Percentiles rank a stretch among this genome's conserved stretches.
phyloP scores from a whole-genome alignment of 2,329 filamentous ascomycete genomes.

The Cercospora zeina region DNA sequence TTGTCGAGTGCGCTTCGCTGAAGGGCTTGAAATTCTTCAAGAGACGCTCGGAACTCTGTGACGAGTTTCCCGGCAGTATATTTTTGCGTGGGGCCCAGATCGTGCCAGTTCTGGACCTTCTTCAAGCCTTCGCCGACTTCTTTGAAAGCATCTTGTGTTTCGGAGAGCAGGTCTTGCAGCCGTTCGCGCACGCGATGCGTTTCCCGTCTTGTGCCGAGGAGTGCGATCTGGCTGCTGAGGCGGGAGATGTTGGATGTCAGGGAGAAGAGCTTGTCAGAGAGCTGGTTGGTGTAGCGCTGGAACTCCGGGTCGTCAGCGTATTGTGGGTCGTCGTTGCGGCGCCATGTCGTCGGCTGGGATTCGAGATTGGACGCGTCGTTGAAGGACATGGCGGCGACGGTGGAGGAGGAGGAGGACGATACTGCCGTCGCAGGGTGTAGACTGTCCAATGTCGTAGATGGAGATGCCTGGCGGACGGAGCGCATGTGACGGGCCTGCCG shows the following conservation, averaged over 20 bases:
- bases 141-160: conserved; percentile 83
- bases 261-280: conserved; percentile 86
- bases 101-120: conserved; percentile 73
- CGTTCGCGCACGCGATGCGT: conserved; percentile 87
- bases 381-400: conserved; percentile 70
- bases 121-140: conserved; percentile 92
- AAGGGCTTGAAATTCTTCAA: conserved; percentile 89
- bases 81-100: conserved; percentile 80
- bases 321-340: conserved; percentile 67
- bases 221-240: conserved; percentile 77
- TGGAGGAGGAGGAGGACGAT: neutral
- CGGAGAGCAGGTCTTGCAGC: conserved; percentile 82
- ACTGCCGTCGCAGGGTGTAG: neutral
- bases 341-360: conserved; percentile 68
- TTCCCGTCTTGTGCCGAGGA: conserved; percentile 86
- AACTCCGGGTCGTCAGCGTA: conserved; percentile 95
- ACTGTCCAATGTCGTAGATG: neutral
- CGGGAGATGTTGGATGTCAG: conserved; percentile 85
- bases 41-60: conserved; percentile 83
- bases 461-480: conserved; percentile 1
- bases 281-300: conserved; percentile 73
- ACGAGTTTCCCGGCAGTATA: conserved; percentile 95
- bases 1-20: conserved; percentile 90
- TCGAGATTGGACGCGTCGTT: conserved; percentile 83
- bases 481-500: conserved; percentile 19